Evolutionary conservation across 2,329 filamentous ascomycete species (phyloP), one percentile per base, ranked within the genome.

Genomic region (Cordyceps cateniannulata): DNA sequence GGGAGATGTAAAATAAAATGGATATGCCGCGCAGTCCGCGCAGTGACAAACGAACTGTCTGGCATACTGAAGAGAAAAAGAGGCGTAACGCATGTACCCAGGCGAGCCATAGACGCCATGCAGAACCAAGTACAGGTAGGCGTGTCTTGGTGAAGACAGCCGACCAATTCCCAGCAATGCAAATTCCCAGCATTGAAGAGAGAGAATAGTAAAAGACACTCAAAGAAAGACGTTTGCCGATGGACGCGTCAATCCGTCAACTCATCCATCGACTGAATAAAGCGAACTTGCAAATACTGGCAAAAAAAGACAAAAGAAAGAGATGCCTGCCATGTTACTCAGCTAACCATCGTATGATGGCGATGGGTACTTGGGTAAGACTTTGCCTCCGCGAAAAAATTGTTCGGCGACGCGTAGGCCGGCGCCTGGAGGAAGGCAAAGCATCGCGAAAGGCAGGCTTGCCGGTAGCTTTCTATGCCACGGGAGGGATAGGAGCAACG

Each of bases 401-500:
- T 24, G 14, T 58, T 20, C 10, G 16, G 25, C n/a, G 12, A 38
- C 10, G 5, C 8, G 22, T 47, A 32, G 6, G 12, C 16, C 38
- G 6, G n/a, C 12, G 20, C 25, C 20, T 14, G 8, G 16, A 9
- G 9, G 16, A 18, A 51, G 35, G 24, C 35, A 25, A 42, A 8
- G 47, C 18, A 57, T 62, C 45, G 54, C 57, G 53, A 50, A 53
- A 63, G 62, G 60, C 47, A 51, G 44, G 60, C 20, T n/a, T 7
- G 20, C 49, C 48, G 59, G 48, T 44, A 18, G 16, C 29, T n/a
- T 22, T 42, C 50, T 76, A 76, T 61, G 74, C 73, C 65, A 76
- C 74, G 25, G 74, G 74, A 62, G 74, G 73, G 60, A 76, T 75
- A 53, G 75, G 72, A 55, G 80, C 80, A 65, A 82, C 76, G 47